Evolutionary conservation across 148 eudicot genomes (phyloP).

Genomic region (Chenopodium suecicum): DNA sequence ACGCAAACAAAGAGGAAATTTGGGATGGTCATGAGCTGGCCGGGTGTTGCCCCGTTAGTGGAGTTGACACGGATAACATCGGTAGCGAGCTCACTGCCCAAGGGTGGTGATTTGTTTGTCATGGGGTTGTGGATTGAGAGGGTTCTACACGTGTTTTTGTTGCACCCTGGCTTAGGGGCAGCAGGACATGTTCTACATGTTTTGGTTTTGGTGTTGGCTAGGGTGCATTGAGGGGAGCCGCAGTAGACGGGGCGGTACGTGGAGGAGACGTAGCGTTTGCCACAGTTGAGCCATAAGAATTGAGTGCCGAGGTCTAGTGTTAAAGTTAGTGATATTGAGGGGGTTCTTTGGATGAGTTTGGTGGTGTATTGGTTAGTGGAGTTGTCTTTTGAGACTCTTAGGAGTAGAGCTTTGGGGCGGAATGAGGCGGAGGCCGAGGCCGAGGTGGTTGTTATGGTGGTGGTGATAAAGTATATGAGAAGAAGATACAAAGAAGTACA

Average conservation of each 20-base stretch:
- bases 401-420: conserved; percentile 20
- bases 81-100: conserved; percentile 25
- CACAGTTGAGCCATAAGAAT: conserved; percentile 16
- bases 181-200: background rate
- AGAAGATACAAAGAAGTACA: background rate
- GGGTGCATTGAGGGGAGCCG: conserved; percentile 4
- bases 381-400: conserved; percentile 20
- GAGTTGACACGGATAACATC: conserved; percentile 40
- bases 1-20: conserved; percentile 36
- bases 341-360: conserved; percentile 26
- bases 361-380: conserved; percentile 22
- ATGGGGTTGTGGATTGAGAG: conserved; percentile 25
- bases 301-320: conserved; percentile 11
- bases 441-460: background rate
- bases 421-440: background rate
- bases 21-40: conserved; percentile 24
- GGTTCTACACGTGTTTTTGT: conserved; percentile 33
- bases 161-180: conserved; percentile 9
- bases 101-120: background rate
- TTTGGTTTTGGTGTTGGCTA: conserved; percentile 20
- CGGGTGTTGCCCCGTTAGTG: conserved; percentile 41
- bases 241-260: conserved; percentile 11
- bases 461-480: background rate
- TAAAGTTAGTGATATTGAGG: background rate
- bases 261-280: conserved; percentile 6